Evolutionary conservation across 352 stramenopile genomes (phyloP).

Genomic region (Pythium insidiosum): DNA sequence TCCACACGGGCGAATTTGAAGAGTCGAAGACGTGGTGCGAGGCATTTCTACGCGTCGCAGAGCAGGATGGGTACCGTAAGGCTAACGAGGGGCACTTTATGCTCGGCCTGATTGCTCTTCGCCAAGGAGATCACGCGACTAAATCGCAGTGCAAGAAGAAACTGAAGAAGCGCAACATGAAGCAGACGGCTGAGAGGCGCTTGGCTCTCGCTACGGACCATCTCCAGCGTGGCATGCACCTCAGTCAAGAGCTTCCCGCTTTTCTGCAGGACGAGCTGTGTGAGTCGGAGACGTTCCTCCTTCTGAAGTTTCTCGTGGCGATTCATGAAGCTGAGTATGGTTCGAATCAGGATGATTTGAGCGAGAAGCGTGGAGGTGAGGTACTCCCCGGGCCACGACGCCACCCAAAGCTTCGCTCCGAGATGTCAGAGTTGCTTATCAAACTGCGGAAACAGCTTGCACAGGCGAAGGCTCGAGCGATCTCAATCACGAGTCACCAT

Average conservation of each 20-base stretch:
- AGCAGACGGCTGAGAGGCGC: no score
- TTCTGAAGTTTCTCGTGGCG: neutral
- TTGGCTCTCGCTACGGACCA: neutral
- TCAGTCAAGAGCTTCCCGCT: neutral
- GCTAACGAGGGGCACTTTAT: no score
- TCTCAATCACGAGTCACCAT: neutral
- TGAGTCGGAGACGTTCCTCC: no score
- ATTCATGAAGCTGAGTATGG: neutral
- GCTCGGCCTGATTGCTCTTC: no score
- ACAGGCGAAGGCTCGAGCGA: neutral
- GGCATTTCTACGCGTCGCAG: no score
- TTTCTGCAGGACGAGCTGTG: neutral
- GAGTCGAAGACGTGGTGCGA: no score
- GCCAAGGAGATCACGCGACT: no score
- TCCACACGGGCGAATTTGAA: no score
- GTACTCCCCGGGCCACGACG: constrained; percentile 3
- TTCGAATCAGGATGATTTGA: neutral
- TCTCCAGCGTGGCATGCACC: neutral
- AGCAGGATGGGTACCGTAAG: no score
- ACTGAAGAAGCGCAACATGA: no score
- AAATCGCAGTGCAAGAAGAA: no score
- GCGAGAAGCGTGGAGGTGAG: constrained; percentile 2
- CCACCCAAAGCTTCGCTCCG: constrained; percentile 1
- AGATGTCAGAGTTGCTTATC: neutral
- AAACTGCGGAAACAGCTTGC: constrained; percentile 2